Conservation (phyloP, 1,284 basidiomycete species). For the Cerrena zonata region DNA sequence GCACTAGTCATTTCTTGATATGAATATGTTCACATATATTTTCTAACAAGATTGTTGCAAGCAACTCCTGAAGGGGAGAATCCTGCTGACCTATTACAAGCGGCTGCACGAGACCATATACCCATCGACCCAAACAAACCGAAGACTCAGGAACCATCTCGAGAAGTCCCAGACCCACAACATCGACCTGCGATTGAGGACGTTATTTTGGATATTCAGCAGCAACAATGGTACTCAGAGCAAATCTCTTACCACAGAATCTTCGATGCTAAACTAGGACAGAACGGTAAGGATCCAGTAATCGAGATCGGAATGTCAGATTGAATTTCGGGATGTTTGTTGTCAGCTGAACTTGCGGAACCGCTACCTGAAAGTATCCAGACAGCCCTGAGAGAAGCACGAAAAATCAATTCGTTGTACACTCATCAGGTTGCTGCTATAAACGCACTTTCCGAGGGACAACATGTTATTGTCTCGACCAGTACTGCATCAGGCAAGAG, state of each 20-base stretch:
- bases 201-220: slow-evolving; percentile 53
- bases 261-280: slow-evolving; percentile 46
- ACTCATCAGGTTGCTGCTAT: slow-evolving; percentile 78
- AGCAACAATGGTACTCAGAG: slow-evolving; percentile 58
- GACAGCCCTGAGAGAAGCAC: slow-evolving; percentile 55
- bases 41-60: slow-evolving; percentile 47
- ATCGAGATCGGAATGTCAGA: background rate
- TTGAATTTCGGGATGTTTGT: background rate
- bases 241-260: slow-evolving; percentile 61
- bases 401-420: slow-evolving; percentile 68
- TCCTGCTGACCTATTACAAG: slow-evolving; percentile 55
- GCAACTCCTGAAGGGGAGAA: slow-evolving; percentile 54
- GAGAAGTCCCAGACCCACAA: slow-evolving; percentile 40
- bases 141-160: slow-evolving; percentile 5
- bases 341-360: slow-evolving; percentile 45
- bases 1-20: too few relatives aligned
- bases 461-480: slow-evolving; percentile 83
- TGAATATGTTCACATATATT: background rate
- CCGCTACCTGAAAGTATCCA: slow-evolving; percentile 55
- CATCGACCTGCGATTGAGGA: slow-evolving; percentile 53
- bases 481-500: slow-evolving; percentile 90
- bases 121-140: slow-evolving; percentile 51
- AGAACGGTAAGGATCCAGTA: slow-evolving; percentile 39
- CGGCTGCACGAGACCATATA: slow-evolving; percentile 63
- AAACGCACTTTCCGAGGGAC: slow-evolving; percentile 53